Evolutionary conservation across 1,284 basidiomycete species (phyloP).

Genomic region (Pyrrhoderma noxium): DNA sequence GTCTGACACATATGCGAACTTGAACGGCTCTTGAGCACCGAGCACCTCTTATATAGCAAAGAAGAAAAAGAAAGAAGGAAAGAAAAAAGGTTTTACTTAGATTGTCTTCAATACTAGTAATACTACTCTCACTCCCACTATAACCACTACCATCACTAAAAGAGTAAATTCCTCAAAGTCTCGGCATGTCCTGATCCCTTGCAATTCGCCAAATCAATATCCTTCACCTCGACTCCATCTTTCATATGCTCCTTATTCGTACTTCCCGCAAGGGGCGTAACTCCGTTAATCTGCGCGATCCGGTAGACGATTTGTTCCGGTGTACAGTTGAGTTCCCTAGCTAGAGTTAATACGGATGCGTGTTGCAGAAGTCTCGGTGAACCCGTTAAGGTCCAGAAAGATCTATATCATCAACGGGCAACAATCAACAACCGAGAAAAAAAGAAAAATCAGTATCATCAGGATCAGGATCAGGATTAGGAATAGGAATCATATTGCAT

Average conservation of each 20-base stretch:
- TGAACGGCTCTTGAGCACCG: too few species aligned
- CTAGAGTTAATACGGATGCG: slow-evolving; percentile 39
- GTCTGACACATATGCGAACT: too few species aligned
- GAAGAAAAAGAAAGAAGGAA: too few species aligned
- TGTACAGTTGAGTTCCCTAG: slow-evolving; percentile 42
- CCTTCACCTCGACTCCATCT: slow-evolving; percentile 37
- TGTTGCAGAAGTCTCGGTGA: slow-evolving; percentile 55
- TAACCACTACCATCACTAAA: too few species aligned
- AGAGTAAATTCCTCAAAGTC: too few species aligned
- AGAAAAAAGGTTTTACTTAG: too few species aligned
- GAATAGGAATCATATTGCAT: too few species aligned
- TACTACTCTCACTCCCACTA: too few species aligned
- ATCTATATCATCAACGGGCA: slow-evolving; percentile 49
- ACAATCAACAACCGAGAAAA: slow-evolving; percentile 2
- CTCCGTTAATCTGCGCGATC: slow-evolving; percentile 52
- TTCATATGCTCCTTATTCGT: slow-evolving; percentile 56
- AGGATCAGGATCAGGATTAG: background rate
- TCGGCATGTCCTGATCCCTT: too few species aligned
- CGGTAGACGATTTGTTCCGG: slow-evolving; percentile 61
- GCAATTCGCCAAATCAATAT: background rate
- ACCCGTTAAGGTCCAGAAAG: slow-evolving; percentile 82
- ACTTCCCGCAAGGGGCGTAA: slow-evolving; percentile 61
- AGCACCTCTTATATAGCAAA: too few species aligned
- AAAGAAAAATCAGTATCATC: slow-evolving; percentile 8
- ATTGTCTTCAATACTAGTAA: too few species aligned